Evolutionary conservation across 2,329 filamentous ascomycete genomes (phyloP).

Genomic region (Xylariomycetidae sp.): DNA sequence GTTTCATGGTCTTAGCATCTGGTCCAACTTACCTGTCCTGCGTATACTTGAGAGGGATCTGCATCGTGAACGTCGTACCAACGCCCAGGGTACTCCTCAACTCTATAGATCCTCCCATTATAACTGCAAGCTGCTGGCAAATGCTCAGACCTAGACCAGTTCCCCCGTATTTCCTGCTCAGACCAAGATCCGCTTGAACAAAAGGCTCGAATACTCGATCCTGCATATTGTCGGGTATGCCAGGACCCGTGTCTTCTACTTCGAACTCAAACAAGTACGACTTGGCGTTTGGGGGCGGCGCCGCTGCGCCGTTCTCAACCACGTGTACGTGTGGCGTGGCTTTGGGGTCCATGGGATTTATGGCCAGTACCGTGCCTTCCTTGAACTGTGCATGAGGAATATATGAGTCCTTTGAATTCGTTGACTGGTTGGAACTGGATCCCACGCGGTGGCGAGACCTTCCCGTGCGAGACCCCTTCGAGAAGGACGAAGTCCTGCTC

Average conservation of each 20-base stretch:
- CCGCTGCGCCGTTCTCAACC: slow-evolving; percentile 53
- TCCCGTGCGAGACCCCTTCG: slow-evolving; percentile 36
- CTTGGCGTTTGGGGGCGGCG: slow-evolving; percentile 57
- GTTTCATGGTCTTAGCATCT: slow-evolving; percentile 2
- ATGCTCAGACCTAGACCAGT: slow-evolving; percentile 87
- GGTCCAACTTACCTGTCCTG: slow-evolving; percentile 50
- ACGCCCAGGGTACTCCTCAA: slow-evolving; percentile 67
- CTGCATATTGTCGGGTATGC: slow-evolving; percentile 74
- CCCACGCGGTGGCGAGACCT: slow-evolving; percentile 41
- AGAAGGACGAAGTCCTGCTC: slow-evolving; percentile 50
- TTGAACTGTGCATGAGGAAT: slow-evolving; percentile 26
- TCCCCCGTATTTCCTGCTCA: slow-evolving; percentile 87
- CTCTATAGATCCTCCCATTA: slow-evolving; percentile 77
- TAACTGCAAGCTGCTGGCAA: slow-evolving; percentile 74
- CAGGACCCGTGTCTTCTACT: slow-evolving; percentile 82
- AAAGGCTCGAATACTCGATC: slow-evolving; percentile 89
- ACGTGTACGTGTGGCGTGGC: slow-evolving; percentile 41
- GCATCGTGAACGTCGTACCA: slow-evolving; percentile 78
- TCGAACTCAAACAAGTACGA: slow-evolving; percentile 81
- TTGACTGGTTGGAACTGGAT: slow-evolving; percentile 47
- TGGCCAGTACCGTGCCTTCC: slow-evolving; percentile 51
- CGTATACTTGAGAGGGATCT: slow-evolving; percentile 74
- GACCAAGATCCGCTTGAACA: slow-evolving; percentile 82
- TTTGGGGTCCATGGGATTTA: slow-evolving; percentile 59
- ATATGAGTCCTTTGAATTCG: slow-evolving; percentile 37